phyloP scores from a whole-genome alignment of 768 basidiomycete genomes.

The Leccinellum rugosiceps region DNA sequence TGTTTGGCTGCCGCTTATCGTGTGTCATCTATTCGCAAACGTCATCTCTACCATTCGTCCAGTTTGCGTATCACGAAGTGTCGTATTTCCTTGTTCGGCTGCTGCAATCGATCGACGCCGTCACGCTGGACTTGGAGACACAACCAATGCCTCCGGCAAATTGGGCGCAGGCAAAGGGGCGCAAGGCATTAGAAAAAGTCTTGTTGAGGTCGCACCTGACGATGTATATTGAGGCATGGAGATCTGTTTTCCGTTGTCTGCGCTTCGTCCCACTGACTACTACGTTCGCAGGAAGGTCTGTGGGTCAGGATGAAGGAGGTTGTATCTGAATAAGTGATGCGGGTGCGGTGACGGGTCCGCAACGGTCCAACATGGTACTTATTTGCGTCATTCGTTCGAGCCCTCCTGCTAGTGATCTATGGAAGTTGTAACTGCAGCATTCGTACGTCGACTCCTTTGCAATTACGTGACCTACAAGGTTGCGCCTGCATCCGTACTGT shows the following conservation, averaged over 20 bases:
- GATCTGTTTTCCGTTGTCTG: background rate
- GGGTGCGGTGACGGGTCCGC: no score
- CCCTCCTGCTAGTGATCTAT: no score
- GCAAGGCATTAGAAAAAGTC: constrained; percentile 41
- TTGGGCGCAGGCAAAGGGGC: constrained; percentile 32
- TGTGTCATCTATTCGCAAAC: background rate
- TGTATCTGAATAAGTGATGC: background rate
- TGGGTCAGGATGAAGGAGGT: constrained; percentile 27
- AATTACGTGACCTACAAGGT: no score
- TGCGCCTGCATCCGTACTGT: no score
- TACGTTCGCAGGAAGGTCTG: constrained; percentile 19
- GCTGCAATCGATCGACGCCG: constrained; percentile 44
- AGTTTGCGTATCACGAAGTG: constrained; percentile 54
- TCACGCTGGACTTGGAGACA: constrained; percentile 38
- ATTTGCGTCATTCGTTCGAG: no score
- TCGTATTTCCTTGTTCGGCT: constrained; percentile 53
- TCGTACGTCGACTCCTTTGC: no score
- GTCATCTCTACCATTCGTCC: background rate
- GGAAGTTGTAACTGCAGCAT: no score
- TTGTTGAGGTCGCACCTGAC: constrained; percentile 39
- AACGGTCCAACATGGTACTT: no score
- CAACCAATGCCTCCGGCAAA: constrained; percentile 33
- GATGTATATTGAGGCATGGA: constrained; percentile 39
- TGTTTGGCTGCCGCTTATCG: background rate
- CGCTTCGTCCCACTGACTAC: background rate